phyloP scores from a whole-genome alignment of 2,329 filamentous ascomycete species.

The Coniochaeta sp. region DNA sequence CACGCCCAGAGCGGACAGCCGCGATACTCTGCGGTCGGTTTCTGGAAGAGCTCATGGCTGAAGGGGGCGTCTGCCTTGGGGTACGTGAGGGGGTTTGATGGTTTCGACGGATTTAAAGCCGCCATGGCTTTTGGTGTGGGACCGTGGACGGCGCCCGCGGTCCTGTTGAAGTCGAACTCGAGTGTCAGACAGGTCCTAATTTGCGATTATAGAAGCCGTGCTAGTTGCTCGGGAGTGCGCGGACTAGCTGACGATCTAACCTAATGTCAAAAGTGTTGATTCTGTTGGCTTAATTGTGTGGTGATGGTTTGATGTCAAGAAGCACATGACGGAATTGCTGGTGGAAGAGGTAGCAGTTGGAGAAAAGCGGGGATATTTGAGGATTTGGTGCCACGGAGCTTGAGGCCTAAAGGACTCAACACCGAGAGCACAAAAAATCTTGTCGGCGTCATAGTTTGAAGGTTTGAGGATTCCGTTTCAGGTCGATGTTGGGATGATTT shows the following conservation, averaged over 20 bases:
- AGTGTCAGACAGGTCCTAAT: neutral
- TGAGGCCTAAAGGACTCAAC: neutral
- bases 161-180: neutral
- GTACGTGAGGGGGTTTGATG: constrained; percentile 19
- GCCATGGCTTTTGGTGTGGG: neutral
- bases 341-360: neutral
- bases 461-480: neutral
- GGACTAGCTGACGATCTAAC: neutral
- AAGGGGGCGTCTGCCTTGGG: constrained; percentile 17
- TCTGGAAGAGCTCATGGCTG: constrained; percentile 17
- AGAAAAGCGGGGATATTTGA: neutral
- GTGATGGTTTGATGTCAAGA: neutral
- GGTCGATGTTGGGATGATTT: neutral
- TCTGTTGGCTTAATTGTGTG: neutral
- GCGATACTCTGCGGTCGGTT: constrained; percentile 22
- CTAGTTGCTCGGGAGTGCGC: too few relatives aligned
- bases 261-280: neutral
- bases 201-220: neutral
- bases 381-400: neutral
- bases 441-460: neutral
- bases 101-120: neutral
- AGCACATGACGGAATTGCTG: neutral
- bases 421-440: neutral
- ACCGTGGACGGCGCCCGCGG: neutral
- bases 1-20: constrained; percentile 22